Evolutionary conservation across 257 asterid genomes (phyloP), one percentile per base, ranked within the genome.

Genomic region (Misopates orontium): DNA sequence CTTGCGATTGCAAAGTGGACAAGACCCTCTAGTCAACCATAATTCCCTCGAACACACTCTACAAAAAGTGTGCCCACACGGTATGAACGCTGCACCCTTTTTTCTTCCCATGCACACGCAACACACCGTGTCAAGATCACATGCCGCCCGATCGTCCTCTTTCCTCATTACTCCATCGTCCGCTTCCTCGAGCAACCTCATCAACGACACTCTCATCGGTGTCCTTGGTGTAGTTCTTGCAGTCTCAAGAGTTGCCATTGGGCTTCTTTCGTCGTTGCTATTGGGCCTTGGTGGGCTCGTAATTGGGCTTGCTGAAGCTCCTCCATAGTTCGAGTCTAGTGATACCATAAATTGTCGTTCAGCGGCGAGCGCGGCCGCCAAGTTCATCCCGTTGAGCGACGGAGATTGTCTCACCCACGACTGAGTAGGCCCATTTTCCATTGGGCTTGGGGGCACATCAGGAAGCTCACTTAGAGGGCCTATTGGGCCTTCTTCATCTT

Each of bases 21-120:
- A 93, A 21, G 77, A 58, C 0, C 96, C 95, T 84, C 98, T 95
- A 68, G 78, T 89, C 71, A 84, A 41, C 96, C 98, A 80, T 74
- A 90, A 1, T 77, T 93, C 97, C 56, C 97, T 83, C n/a, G 96
- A 83, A 73, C 98, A 93, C 73, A 84, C 90, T 60, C 97, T 78
- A 75, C 98, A 93, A 77, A 84, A 93, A 36, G 97, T 87, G 81
- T 93, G 98, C 8, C 98, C 98, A 78, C 98, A 93, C 66, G 98
- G 98, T 64, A 93, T 89, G 78, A 93, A 87, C 4, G 98, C 97
- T 41, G 97, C 97, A 0, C 88, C 96, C 54, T 80, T 93, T 55
- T 79, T 87, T 77, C 96, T 86, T 73, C 84, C 91, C 96, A 93
- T 83, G 87, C 97, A 93, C 87, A 89, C 96, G 83, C 98, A 93